A percentile compares a stretch with the other conserved stretches of the same genome.
phyloP scores from a whole-genome alignment of 1,139 yeast genomes.

The Lipomyces yarrowii region DNA sequence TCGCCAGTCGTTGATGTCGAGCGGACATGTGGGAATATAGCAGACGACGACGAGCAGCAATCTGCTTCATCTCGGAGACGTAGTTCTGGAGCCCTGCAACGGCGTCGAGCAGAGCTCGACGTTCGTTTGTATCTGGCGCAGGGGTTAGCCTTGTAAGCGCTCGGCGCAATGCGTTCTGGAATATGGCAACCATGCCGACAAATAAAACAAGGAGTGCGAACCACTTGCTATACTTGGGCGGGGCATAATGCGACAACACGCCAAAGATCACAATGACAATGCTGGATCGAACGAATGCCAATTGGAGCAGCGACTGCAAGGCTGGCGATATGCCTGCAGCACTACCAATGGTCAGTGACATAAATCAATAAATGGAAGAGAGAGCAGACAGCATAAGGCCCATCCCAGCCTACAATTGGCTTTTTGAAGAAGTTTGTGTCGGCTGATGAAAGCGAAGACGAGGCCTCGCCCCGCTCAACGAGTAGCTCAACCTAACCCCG shows the following conservation, averaged over 20 bases:
- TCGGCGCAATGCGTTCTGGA: conserved; percentile 8
- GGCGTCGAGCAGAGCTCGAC: conserved; percentile 16
- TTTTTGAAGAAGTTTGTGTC: too few species aligned
- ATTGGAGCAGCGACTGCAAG: conserved; percentile 3
- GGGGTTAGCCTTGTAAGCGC: conserved; percentile 15
- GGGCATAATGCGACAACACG: conserved; percentile 15
- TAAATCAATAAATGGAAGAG: not conserved
- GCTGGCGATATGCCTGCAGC: conserved; percentile 9
- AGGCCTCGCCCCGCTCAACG: not conserved
- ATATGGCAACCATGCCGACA: conserved; percentile 14
- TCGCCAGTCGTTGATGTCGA: conserved; percentile 23
- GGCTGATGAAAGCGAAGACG: too few species aligned
- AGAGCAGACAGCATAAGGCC: not conserved
- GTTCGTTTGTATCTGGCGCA: conserved; percentile 18
- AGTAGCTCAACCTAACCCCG: not conserved
- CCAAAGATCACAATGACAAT: conserved; percentile 16
- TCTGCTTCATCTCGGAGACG: conserved; percentile 17
- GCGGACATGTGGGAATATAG: conserved; percentile 23
- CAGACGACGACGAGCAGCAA: conserved; percentile 19
- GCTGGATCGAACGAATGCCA: conserved; percentile 6
- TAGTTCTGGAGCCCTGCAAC: conserved; percentile 23
- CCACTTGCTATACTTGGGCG: conserved; percentile 13
- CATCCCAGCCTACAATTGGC: too few species aligned
- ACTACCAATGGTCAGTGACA: not conserved
- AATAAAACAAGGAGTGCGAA: conserved; percentile 17